Evolutionary conservation across 2,329 filamentous ascomycete genomes (phyloP).

Genomic region (Coniochaeta sp.): DNA sequence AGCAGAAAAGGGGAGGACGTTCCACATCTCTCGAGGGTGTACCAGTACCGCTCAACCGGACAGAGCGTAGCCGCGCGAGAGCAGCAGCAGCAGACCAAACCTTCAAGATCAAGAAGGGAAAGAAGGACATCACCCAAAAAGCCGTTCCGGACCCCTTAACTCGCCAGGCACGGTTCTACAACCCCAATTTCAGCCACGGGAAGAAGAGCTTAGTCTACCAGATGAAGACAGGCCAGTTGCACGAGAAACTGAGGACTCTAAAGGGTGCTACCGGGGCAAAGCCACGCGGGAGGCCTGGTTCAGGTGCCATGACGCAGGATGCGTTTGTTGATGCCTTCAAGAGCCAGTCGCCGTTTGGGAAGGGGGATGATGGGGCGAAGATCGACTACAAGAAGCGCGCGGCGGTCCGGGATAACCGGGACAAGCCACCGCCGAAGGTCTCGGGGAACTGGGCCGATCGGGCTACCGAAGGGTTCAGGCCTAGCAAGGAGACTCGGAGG

Average conservation of each 20-base stretch:
- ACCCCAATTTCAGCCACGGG: constrained; percentile 41
- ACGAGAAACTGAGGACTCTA: constrained; percentile 21
- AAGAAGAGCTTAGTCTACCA: constrained; percentile 50
- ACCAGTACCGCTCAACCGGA: constrained; percentile 19
- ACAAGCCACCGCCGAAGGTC: not conserved
- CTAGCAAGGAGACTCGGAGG: not conserved
- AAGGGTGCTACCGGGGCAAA: not conserved
- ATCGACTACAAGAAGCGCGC: not conserved
- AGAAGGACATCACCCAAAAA: constrained; percentile 43
- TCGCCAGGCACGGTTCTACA: constrained; percentile 44
- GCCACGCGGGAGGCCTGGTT: not conserved
- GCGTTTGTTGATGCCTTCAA: not conserved
- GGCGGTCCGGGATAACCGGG: not conserved
- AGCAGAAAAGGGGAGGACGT: not conserved
- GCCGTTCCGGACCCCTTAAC: constrained; percentile 32
- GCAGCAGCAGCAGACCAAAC: constrained; percentile 15
- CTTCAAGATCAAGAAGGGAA: constrained; percentile 37
- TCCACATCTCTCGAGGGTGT: not conserved
- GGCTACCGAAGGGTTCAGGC: not conserved
- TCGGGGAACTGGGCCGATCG: not conserved
- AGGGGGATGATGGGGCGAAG: not conserved
- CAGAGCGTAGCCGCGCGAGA: constrained; percentile 18
- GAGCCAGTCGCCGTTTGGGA: not conserved
- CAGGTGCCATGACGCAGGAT: not conserved
- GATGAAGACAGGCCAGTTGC: constrained; percentile 38